These are phyloP conservation scores for Trichoderma sp. DNA, from an alignment of 2,329 filamentous ascomycete genomes.

Conservation along the genomic window DNA sequence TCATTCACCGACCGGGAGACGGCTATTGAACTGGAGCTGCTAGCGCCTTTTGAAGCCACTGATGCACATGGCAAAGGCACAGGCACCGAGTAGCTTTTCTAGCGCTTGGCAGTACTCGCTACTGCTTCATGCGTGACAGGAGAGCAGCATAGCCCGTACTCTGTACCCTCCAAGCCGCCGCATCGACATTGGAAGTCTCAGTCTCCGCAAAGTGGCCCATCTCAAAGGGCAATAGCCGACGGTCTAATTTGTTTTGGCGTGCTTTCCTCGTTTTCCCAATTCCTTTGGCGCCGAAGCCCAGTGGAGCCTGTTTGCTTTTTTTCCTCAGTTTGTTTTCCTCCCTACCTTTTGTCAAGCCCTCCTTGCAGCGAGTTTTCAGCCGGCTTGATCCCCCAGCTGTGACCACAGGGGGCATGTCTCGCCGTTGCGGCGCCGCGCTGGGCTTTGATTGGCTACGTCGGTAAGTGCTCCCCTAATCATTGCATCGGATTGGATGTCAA, in stretches of 20 bases:
- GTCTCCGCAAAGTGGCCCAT: background rate
- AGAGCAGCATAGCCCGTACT: background rate
- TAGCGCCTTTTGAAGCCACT: background rate
- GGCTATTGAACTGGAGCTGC: background rate
- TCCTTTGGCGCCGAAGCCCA: constrained; percentile 9
- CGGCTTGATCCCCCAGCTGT: background rate
- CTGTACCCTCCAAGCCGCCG: background rate
- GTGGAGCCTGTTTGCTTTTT: constrained; percentile 8
- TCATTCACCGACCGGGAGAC: background rate
- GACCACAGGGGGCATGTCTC: constrained; percentile 21
- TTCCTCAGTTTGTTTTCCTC: background rate
- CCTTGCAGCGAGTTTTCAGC: constrained; percentile 21
- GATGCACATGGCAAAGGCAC: background rate
- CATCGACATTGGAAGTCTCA: background rate
- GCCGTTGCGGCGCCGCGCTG: constrained; percentile 12
- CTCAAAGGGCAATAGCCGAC: constrained; percentile 22
- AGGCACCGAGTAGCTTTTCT: background rate
- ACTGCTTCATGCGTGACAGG: background rate
- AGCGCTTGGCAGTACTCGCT: background rate
- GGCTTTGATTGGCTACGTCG: background rate
- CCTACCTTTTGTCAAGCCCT: background rate
- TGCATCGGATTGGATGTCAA: background rate
- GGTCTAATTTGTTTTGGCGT: background rate
- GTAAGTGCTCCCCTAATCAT: background rate
- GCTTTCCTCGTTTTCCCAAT: background rate